These are phyloP conservation scores for Leishmania lainsoni DNA, from an alignment of 208 protist genomes.

Conservation along the genomic window DNA sequence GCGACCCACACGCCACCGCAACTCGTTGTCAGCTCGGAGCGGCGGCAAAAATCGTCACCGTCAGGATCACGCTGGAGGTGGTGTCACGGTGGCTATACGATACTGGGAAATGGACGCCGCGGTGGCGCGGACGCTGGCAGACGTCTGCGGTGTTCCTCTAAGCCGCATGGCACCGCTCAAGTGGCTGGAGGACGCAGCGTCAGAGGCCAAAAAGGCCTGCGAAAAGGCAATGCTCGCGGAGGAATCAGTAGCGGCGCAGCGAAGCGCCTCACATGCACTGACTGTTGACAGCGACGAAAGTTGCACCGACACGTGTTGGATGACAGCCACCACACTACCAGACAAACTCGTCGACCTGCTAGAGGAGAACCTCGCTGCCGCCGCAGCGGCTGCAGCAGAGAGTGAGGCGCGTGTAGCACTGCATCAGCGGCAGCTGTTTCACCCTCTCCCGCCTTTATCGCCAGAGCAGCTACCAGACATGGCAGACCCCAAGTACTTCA, in stretches of 20 bases:
- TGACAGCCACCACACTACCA: slow-evolving; percentile 13
- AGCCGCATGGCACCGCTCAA: slow-evolving; percentile 33
- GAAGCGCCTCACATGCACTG: not conserved
- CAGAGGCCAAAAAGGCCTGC: slow-evolving; percentile 3
- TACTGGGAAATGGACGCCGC: slow-evolving; percentile 28
- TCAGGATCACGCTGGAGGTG: not conserved
- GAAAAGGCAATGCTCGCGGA: not conserved
- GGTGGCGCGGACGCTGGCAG: slow-evolving; percentile 24
- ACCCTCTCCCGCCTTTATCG: slow-evolving; percentile 24
- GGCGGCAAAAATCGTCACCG: not conserved
- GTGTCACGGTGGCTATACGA: slow-evolving; percentile 10
- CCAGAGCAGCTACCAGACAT: slow-evolving; percentile 32
- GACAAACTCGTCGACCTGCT: slow-evolving; percentile 16
- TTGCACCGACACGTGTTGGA: not conserved
- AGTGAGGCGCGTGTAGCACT: not conserved
- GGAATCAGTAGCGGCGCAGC: not conserved
- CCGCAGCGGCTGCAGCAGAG: not conserved
- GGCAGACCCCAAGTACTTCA: slow-evolving; percentile 25
- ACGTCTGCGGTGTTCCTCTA: slow-evolving; percentile 26
- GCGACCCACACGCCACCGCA: not conserved
- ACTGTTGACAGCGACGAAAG: not conserved
- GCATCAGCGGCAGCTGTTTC: slow-evolving; percentile 7
- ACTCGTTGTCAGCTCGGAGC: not conserved
- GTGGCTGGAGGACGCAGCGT: slow-evolving; percentile 42
- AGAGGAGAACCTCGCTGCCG: slow-evolving; percentile 7